Percentiles rank a stretch among this genome's conserved stretches.
Evolutionary conservation across 225 moss, liverwort and hornwort species (phyloP).

Genomic region (Pseudisothecium myosuroides): DNA sequence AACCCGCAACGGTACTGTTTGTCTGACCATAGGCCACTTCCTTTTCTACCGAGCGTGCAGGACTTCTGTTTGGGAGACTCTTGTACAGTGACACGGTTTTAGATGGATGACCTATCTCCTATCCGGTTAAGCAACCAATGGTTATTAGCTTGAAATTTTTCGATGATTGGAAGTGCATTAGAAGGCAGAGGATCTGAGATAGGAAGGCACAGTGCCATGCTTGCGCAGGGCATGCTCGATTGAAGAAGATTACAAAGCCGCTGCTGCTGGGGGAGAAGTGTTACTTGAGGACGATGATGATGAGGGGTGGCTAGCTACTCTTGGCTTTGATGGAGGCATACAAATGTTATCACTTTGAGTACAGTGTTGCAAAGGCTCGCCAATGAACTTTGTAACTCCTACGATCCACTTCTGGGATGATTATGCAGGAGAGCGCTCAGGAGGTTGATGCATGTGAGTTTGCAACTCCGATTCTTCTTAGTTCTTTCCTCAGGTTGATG

Average conservation of each 20-base stretch:
- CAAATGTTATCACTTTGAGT: background rate
- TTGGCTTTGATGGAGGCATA: slow-evolving; percentile 83
- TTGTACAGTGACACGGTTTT: background rate
- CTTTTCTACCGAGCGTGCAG: background rate
- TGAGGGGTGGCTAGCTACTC: slow-evolving; percentile 93
- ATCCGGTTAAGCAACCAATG: background rate
- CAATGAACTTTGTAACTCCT: background rate
- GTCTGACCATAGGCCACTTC: background rate
- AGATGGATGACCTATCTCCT: background rate
- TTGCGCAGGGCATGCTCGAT: slow-evolving; percentile 87
- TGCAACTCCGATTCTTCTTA: background rate
- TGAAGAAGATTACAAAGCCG: slow-evolving; percentile 93
- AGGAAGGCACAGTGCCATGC: slow-evolving; percentile 93
- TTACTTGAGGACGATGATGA: slow-evolving; percentile 76
- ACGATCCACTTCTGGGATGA: background rate
- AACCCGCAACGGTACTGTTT: slow-evolving; percentile 82
- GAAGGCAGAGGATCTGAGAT: slow-evolving; percentile 35
- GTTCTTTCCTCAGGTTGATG: background rate
- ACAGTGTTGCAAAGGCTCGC: background rate
- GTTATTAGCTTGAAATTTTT: background rate
- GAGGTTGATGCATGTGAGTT: background rate
- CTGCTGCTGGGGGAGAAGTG: slow-evolving; percentile 88
- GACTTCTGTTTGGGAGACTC: background rate
- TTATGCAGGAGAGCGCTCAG: background rate
- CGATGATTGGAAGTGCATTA: background rate